These are phyloP conservation scores for Xylariaceae sp. DNA, from an alignment of 2,329 filamentous ascomycete species.

Conservation along the genomic window DNA sequence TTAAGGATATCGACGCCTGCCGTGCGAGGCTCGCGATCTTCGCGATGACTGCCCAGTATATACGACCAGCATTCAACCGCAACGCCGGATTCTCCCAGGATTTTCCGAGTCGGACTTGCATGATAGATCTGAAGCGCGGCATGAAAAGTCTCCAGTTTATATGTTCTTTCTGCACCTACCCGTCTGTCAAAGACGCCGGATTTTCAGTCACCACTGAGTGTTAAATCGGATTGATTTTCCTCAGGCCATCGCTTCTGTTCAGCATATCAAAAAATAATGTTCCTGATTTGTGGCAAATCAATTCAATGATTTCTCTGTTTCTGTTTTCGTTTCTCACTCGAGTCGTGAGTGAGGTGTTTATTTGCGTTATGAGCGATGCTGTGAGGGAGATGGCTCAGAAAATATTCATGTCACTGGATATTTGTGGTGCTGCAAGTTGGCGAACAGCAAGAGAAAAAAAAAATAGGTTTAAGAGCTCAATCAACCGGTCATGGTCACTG, in stretches of 20 bases:
- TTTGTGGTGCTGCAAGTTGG: background rate
- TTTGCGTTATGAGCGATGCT: background rate
- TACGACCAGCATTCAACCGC: background rate
- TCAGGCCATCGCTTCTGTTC: background rate
- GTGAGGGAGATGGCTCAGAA: background rate
- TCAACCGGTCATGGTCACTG: background rate
- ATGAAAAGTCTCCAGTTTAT: background rate
- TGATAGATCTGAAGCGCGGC: background rate
- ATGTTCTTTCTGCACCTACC: constrained; percentile 1
- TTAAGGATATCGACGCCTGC: background rate
- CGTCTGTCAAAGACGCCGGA: background rate
- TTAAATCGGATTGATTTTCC: background rate
- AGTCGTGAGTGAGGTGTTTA: background rate
- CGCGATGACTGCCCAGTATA: constrained; percentile 1
- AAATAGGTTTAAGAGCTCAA: background rate
- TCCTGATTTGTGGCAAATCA: constrained; percentile 2
- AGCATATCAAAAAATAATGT: background rate
- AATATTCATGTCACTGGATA: background rate
- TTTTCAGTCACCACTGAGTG: background rate
- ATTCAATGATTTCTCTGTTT: constrained; percentile 1
- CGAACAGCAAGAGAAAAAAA: background rate
- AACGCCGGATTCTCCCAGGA: background rate
- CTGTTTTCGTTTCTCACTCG: constrained; percentile 1
- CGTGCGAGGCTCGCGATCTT: background rate
- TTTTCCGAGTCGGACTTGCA: background rate